These are phyloP conservation scores for Paramecium bursaria DNA, from an alignment of 73 alveolate species.

Conservation along the genomic window DNA sequence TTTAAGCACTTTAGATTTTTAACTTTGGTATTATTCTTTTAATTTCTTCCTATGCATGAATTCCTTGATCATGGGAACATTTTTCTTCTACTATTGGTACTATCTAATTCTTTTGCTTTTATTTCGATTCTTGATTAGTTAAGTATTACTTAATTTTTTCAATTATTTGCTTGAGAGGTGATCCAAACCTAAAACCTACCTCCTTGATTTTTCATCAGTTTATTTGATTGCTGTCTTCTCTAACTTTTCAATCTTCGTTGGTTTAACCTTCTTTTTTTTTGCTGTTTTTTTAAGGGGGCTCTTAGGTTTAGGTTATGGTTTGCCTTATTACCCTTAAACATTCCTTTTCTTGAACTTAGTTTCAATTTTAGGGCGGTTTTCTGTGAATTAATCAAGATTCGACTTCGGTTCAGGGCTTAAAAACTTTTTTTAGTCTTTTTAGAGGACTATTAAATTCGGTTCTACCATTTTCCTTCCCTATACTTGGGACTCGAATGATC, in stretches of 20 bases:
- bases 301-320: conserved; percentile 10
- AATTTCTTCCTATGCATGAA: conserved; percentile 4
- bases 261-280: conserved; percentile 35
- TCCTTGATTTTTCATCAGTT: not conserved
- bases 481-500: conserved; percentile 49
- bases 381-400: conserved; percentile 19
- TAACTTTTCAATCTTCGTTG: not conserved
- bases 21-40: not conserved
- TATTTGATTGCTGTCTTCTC: not conserved
- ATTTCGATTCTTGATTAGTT: too few species aligned
- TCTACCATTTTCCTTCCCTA: conserved; percentile 55
- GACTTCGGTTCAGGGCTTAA: conserved; percentile 23
- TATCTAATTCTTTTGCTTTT: too few species aligned
- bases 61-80: too few species aligned
- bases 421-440: conserved; percentile 17
- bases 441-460: conserved; percentile 36
- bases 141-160: too few species aligned
- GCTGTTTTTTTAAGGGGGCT: not conserved
- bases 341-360: not conserved
- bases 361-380: not conserved
- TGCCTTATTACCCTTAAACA: conserved; percentile 29
- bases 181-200: conserved; percentile 43
- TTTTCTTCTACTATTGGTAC: too few species aligned
- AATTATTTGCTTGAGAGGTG: too few species aligned
- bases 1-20: not conserved